Evolutionary conservation across 140 eudicot genomes (phyloP).

Genomic region (Senecio squalidus): DNA sequence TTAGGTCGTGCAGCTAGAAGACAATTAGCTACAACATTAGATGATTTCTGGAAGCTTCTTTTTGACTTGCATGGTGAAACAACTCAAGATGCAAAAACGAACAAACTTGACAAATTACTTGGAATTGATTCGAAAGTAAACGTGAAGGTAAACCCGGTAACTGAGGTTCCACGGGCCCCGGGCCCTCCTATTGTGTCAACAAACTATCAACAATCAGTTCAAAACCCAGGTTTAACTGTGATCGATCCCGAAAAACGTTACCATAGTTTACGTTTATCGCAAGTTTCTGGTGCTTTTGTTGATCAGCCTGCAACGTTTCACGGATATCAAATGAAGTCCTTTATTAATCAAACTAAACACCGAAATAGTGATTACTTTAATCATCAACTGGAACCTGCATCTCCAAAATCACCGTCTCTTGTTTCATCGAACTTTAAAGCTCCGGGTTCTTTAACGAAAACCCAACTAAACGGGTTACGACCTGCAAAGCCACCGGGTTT

Average conservation of each 20-base stretch:
- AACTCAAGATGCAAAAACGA: slow-evolving; percentile 65
- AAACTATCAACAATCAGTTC: slow-evolving; percentile 42
- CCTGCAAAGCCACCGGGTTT: slow-evolving; percentile 76
- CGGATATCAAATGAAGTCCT: slow-evolving; percentile 68
- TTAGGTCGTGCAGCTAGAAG: slow-evolving; percentile 91
- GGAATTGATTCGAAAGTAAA: slow-evolving; percentile 54
- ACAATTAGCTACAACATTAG: slow-evolving; percentile 64
- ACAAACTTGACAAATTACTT: slow-evolving; percentile 58
- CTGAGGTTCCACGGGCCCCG: too few species aligned
- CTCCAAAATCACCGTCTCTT: slow-evolving; percentile 50
- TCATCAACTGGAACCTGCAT: slow-evolving; percentile 33
- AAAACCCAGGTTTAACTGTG: slow-evolving; percentile 30
- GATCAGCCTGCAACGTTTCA: slow-evolving; percentile 93
- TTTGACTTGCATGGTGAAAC: slow-evolving; percentile 84
- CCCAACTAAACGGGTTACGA: slow-evolving; percentile 49
- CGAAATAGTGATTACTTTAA: slow-evolving; percentile 21
- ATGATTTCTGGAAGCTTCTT: slow-evolving; percentile 92
- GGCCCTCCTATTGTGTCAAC: slow-evolving; percentile 24
- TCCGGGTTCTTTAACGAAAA: slow-evolving; percentile 39
- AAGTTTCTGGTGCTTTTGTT: slow-evolving; percentile 26
- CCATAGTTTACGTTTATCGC: slow-evolving; percentile 72
- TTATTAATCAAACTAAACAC: slow-evolving; percentile 42
- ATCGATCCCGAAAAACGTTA: slow-evolving; percentile 83
- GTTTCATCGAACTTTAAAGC: slow-evolving; percentile 42
- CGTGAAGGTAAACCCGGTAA: slow-evolving; percentile 28